These are phyloP conservation scores for Nematodospora anomalae DNA, from an alignment of 1,139 yeast genomes.

Conservation along the genomic window DNA sequence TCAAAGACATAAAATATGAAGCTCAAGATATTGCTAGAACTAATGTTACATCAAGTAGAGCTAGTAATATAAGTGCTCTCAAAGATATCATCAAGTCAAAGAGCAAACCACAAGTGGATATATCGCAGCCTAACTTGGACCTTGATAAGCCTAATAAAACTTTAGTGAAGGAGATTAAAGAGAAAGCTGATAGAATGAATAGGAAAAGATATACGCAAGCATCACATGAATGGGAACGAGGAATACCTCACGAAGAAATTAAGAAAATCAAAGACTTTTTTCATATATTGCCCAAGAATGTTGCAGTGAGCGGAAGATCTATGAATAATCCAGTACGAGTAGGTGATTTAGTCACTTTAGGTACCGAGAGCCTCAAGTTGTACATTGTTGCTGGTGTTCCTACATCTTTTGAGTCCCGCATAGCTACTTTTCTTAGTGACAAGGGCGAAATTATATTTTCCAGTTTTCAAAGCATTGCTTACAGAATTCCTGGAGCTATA, in stretches of 20 bases:
- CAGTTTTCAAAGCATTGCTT: constrained; percentile 42
- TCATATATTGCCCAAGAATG: constrained; percentile 19
- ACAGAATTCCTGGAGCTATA: constrained; percentile 56
- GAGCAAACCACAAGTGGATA: constrained; percentile 1
- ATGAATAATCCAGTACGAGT: constrained; percentile 27
- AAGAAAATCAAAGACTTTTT: constrained; percentile 14
- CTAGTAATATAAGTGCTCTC: background rate
- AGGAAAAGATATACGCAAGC: constrained; percentile 22
- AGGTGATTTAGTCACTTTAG: constrained; percentile 42
- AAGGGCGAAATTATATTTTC: constrained; percentile 58
- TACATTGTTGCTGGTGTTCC: constrained; percentile 38
- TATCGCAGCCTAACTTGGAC: constrained; percentile 7
- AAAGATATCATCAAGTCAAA: constrained; percentile 3
- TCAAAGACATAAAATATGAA: no score
- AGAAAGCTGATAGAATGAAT: constrained; percentile 4
- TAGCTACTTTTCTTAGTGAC: constrained; percentile 53
- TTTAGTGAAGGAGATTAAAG: constrained; percentile 6
- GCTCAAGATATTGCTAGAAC: no score
- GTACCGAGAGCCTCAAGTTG: constrained; percentile 30
- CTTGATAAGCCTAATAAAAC: constrained; percentile 6
- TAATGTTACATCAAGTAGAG: no score
- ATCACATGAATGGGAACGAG: constrained; percentile 22
- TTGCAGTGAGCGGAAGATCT: constrained; percentile 26
- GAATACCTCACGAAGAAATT: constrained; percentile 1
- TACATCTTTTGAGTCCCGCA: constrained; percentile 22